Base-by-base conservation (phyloP, 169 alveolate species). In the Eimeria maxima region DNA sequence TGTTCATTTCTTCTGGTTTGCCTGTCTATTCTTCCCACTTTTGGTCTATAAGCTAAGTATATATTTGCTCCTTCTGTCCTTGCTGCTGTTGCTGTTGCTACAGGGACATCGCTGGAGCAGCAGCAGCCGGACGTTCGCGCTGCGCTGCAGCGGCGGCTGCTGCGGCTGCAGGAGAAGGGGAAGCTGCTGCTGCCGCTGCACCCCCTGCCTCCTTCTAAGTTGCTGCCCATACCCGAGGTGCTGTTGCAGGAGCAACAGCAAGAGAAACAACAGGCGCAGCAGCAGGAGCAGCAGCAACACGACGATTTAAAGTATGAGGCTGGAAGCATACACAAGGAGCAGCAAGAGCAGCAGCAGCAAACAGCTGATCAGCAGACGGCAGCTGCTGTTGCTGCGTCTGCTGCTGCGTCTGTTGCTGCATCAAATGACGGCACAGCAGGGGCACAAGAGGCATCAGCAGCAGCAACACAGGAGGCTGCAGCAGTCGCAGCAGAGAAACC, bases 141-240 rank as follows among this genome's bases (percentile, higher is more conserved):
- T n/a, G 33, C 83, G 44, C 83, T 73, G 83, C 83, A 73, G 83
- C 83, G 83, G 44, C 83, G 83, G 55, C 50, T 73, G 83, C 83
- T 24, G 83, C 83, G 83, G 50, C 13, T 73, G 45, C 44, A 38
- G 83, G 83, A 73, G 83, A 73, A 73, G 83, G 83, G 50, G 45
- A 73, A 73, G 50, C 83, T 6, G 83, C 50, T 73, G 83, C 83
- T 73, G 83, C 83, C 83, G 55, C 38, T 73, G 24, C 83, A 73
- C 45, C 83, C 83, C 50, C 83, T 73, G 83, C 83, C 83, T 18
- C 16, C 83, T 73, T 73, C 50, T 47, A 73, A 73, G 83, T 47
- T 73, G 50, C 83, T 73, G 83, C 83, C 83, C 4, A 11, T 50
- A 7, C 57, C 57, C 18, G 57, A 50, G 57, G 18, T 50, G 57